phyloP scores from a whole-genome alignment of 2,329 filamentous ascomycete species.

The Ascocoryne sarcoides region DNA sequence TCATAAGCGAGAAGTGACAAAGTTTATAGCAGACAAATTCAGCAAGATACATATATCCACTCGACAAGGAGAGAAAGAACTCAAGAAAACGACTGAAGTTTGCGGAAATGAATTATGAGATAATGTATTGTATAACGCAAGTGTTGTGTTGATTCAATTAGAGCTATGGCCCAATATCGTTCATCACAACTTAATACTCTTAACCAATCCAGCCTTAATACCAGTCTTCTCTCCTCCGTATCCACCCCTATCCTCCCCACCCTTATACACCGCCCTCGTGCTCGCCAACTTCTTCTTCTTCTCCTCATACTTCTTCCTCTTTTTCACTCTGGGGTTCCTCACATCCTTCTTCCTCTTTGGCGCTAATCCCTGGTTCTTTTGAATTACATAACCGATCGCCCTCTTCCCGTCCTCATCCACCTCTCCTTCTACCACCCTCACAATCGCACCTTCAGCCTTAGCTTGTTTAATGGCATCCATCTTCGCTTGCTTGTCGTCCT shows the following conservation, averaged over 20 bases:
- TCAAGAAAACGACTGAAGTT: too few species aligned
- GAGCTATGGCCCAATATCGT: too few species aligned
- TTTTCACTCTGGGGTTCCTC: constrained; percentile 93
- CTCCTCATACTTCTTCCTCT: constrained; percentile 90
- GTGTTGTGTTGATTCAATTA: too few species aligned
- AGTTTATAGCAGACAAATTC: too few species aligned
- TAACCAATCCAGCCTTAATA: constrained; percentile 89
- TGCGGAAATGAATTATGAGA: too few species aligned
- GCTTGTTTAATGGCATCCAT: constrained; percentile 50
- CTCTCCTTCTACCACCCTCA: constrained; percentile 55
- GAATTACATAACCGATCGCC: constrained; percentile 85
- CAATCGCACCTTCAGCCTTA: constrained; percentile 50
- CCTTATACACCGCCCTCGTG: constrained; percentile 78
- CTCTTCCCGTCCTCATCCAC: constrained; percentile 80
- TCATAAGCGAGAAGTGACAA: too few species aligned
- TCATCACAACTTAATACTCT: constrained; percentile 83
- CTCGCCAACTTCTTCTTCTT: constrained; percentile 96
- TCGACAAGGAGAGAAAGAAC: too few species aligned
- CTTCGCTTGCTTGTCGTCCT: constrained; percentile 58
- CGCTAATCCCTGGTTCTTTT: constrained; percentile 94
- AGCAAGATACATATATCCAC: too few species aligned
- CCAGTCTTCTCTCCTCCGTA: constrained; percentile 90
- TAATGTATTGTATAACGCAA: too few species aligned
- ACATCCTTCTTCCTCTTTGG: constrained; percentile 90
- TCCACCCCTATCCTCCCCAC: constrained; percentile 72